Conservation (phyloP, 2,329 filamentous ascomycete species). For the Fusarium citri region DNA sequence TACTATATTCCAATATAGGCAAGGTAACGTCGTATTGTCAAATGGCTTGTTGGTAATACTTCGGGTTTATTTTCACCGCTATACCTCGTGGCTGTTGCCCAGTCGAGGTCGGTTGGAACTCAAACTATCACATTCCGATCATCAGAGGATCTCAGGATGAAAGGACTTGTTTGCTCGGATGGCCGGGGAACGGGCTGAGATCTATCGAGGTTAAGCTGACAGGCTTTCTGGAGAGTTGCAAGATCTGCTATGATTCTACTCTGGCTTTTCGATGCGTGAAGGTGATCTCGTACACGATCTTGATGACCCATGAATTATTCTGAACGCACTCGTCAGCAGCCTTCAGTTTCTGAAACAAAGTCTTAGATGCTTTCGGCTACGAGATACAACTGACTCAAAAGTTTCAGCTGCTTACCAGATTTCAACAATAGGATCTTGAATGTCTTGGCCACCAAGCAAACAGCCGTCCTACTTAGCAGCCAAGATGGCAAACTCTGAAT, state of each 20-base stretch:
- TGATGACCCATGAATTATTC: neutral
- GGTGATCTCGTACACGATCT: neutral
- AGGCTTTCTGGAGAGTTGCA: neutral
- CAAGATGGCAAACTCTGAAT: neutral
- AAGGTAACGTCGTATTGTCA: neutral
- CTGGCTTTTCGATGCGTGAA: neutral
- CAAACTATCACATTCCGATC: slow-evolving; percentile 23
- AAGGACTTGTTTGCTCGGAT: neutral
- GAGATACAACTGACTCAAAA: neutral
- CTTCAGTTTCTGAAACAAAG: neutral
- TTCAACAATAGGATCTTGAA: neutral
- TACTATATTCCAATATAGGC: neutral
- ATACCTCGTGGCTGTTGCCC: slow-evolving; percentile 19
- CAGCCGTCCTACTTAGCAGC: slow-evolving; percentile 11
- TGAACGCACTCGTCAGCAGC: neutral
- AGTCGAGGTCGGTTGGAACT: neutral
- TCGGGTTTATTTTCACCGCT: slow-evolving; percentile 12
- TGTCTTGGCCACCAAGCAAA: neutral
- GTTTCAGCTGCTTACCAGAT: neutral
- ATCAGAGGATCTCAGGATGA: neutral
- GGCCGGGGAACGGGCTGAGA: neutral
- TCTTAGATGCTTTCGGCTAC: neutral
- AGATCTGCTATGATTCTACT: neutral
- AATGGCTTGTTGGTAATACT: neutral
- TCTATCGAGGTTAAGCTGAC: neutral